Percentiles rank a stretch among this genome's conserved stretches.
Conservation (phyloP, 2,329 filamentous ascomycete genomes). For the Trichoderma sp. region DNA sequence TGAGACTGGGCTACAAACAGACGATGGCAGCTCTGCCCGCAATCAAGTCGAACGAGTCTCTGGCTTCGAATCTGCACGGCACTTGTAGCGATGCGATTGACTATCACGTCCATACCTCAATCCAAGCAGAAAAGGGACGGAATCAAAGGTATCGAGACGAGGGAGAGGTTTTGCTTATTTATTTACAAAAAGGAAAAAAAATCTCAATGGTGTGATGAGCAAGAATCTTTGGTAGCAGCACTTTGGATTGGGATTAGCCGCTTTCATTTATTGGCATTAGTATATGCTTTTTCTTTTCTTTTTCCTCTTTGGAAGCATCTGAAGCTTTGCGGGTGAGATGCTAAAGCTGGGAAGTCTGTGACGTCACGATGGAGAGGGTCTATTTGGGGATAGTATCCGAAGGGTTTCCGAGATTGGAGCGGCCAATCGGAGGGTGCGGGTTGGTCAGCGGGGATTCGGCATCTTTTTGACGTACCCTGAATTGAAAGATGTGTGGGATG, state of each 20-base stretch:
- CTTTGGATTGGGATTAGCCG: background rate
- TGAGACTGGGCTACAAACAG: background rate
- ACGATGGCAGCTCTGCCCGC: background rate
- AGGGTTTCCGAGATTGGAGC: background rate
- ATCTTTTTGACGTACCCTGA: background rate
- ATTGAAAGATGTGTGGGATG: background rate
- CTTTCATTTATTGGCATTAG: background rate
- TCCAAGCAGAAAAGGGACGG: background rate
- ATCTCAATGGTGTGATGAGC: background rate
- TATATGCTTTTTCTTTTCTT: background rate
- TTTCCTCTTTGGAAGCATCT: background rate
- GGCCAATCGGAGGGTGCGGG: background rate
- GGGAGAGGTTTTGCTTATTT: background rate
- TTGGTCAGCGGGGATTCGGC: conserved; percentile 3
- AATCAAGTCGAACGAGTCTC: background rate
- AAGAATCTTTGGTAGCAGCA: background rate
- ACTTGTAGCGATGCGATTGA: background rate
- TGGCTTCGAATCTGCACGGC: background rate
- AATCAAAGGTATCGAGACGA: background rate
- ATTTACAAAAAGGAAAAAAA: background rate
- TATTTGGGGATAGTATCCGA: background rate
- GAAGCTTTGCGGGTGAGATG: background rate
- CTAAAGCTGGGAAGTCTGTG: background rate
- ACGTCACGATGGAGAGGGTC: conserved; percentile 1
- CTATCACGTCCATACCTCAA: conserved; percentile 3